Evolutionary conservation across 768 basidiomycete genomes (phyloP).

Genomic region (Cyclocybe cylindracea): DNA sequence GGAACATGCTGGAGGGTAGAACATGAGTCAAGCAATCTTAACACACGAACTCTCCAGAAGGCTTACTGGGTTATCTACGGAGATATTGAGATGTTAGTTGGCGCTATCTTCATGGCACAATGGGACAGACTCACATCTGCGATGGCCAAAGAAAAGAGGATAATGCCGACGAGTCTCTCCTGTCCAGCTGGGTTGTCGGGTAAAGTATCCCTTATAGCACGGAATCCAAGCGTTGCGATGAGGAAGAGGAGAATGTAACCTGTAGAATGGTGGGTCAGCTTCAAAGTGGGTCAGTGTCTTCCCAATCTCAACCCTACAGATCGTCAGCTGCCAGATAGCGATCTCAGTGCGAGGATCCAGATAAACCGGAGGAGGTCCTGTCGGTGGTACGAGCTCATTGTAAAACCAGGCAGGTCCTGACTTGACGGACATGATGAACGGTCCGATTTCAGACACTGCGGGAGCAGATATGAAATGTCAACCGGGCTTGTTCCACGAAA

Average conservation of each 20-base stretch:
- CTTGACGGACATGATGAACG: conserved; percentile 49
- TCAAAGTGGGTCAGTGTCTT: too few relatives aligned
- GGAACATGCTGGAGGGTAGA: conserved; percentile 43
- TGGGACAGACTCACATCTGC: conserved; percentile 44
- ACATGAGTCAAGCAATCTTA: background rate
- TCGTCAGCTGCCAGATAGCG: conserved; percentile 62
- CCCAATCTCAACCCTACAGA: conserved; percentile 38
- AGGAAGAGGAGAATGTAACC: conserved; percentile 68
- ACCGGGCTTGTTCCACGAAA: background rate
- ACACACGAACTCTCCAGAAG: background rate
- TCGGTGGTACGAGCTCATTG: conserved; percentile 51
- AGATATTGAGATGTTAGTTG: background rate
- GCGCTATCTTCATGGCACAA: background rate
- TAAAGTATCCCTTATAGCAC: conserved; percentile 63
- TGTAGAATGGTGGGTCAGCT: conserved; percentile 19
- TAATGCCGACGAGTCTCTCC: conserved; percentile 67
- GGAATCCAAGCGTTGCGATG: conserved; percentile 65
- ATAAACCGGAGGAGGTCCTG: conserved; percentile 20
- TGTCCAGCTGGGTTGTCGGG: conserved; percentile 58
- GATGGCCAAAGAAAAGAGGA: conserved; percentile 61
- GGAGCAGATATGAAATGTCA: background rate
- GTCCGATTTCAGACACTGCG: conserved; percentile 51
- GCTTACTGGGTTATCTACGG: conserved; percentile 13
- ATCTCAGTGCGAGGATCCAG: conserved; percentile 50
- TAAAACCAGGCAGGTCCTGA: conserved; percentile 62